phyloP scores from a whole-genome alignment of 495 filamentous ascomycete species.

The Podospora anserina region DNA sequence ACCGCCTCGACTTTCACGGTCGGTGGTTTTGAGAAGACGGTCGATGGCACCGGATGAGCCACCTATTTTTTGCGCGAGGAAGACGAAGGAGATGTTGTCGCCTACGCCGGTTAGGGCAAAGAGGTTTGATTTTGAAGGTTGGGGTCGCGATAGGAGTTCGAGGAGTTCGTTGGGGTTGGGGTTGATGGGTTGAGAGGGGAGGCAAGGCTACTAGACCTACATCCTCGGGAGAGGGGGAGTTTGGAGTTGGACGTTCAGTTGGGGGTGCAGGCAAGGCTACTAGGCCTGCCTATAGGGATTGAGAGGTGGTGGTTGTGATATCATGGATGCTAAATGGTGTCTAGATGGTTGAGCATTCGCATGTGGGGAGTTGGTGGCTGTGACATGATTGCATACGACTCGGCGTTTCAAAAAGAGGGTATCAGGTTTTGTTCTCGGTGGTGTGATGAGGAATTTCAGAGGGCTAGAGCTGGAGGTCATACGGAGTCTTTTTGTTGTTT shows the following conservation, averaged over 20 bases:
- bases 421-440: not conserved
- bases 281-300: no score
- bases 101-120: slow-evolving; percentile 20
- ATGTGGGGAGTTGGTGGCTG: not conserved
- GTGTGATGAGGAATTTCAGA: not conserved
- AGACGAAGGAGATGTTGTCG: slow-evolving; percentile 26
- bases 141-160: slow-evolving; percentile 20
- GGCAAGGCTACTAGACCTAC: no score
- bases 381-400: not conserved
- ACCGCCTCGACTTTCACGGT: not conserved
- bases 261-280: no score
- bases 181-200: slow-evolving; percentile 2
- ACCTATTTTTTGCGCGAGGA: slow-evolving; percentile 22
- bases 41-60: not conserved
- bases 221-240: no score
- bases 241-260: no score
- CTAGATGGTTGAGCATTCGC: not conserved
- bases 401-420: not conserved
- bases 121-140: slow-evolving; percentile 28
- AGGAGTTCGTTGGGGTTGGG: slow-evolving; percentile 19
- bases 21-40: not conserved
- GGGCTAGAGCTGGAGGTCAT: not conserved
- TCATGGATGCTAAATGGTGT: not conserved
- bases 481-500: not conserved
- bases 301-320: not conserved